phyloP scores from a whole-genome alignment of 2,329 filamentous ascomycete species.

The Dichotomopilus funicola region DNA sequence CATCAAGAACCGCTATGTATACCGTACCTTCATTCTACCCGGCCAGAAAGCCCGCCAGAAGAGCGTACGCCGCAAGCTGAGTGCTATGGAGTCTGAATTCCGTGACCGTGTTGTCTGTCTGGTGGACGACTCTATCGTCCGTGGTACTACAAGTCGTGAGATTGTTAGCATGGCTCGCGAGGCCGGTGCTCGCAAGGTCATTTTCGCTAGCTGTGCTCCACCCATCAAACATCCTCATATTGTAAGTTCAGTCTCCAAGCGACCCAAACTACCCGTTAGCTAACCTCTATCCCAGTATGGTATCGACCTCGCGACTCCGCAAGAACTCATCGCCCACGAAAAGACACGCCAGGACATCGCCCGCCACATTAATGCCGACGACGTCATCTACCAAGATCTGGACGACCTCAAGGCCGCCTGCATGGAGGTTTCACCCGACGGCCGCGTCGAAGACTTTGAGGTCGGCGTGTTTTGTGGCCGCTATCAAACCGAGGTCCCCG shows the following conservation, averaged over 20 bases:
- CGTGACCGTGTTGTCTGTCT: constrained; percentile 71
- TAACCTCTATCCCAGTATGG: constrained; percentile 31
- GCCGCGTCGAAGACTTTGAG: constrained; percentile 63
- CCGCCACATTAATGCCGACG: constrained; percentile 37
- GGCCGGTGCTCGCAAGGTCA: constrained; percentile 72
- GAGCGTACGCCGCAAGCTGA: constrained; percentile 83
- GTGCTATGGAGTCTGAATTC: constrained; percentile 81
- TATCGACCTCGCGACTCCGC: constrained; percentile 41
- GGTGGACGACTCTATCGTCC: constrained; percentile 85
- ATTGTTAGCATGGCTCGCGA: constrained; percentile 70
- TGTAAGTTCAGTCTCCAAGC: constrained; percentile 43
- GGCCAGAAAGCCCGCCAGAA: constrained; percentile 75
- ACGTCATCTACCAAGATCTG: constrained; percentile 56
- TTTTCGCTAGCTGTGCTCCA: constrained; percentile 76
- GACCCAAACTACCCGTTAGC: background rate
- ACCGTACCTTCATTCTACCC: constrained; percentile 64
- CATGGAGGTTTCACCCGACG: constrained; percentile 58
- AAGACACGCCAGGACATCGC: constrained; percentile 37
- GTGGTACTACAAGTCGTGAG: constrained; percentile 73
- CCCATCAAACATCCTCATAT: constrained; percentile 82
- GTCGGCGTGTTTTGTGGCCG: constrained; percentile 86
- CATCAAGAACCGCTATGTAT: constrained; percentile 85
- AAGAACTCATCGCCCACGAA: constrained; percentile 37
- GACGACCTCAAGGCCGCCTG: constrained; percentile 76
- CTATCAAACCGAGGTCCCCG: constrained; percentile 74